Conservation (phyloP, 73 alveolate genomes). For the Paramecium octaurelia region DNA sequence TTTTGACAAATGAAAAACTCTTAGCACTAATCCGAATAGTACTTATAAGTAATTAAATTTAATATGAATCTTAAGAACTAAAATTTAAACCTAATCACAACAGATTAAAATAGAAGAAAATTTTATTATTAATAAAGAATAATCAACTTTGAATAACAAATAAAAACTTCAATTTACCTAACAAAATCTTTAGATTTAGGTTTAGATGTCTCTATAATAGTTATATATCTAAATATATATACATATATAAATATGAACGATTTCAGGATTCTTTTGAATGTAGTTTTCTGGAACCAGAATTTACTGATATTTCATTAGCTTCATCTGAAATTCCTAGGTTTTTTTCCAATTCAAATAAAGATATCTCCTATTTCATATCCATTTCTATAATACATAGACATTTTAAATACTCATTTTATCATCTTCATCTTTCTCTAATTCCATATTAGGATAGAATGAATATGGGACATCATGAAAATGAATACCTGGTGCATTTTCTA, state of each 20-base stretch:
- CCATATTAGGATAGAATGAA: conserved; percentile 48
- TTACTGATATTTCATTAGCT: neutral
- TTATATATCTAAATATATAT: neutral
- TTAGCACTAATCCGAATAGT: neutral
- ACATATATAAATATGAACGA: neutral
- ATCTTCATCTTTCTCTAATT: neutral
- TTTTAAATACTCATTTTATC: neutral
- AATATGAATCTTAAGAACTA: neutral
- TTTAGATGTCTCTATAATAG: neutral
- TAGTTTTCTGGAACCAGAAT: neutral
- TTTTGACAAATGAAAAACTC: conserved; percentile 30
- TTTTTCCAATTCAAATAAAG: neutral
- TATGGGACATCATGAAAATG: conserved; percentile 58
- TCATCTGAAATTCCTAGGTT: neutral
- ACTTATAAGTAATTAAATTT: neutral
- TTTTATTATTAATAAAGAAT: neutral
- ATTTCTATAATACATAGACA: neutral
- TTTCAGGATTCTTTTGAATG: conserved; percentile 14
- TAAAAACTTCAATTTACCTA: neutral
- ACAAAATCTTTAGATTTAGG: no score
- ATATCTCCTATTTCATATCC: neutral
- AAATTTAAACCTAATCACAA: neutral
- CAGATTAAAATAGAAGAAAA: neutral
- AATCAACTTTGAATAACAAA: neutral
- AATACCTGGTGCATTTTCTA: conserved; percentile 60